These are phyloP conservation scores for Ophiostoma sp. DNA, from an alignment of 2,329 filamentous ascomycete species.

Conservation along the genomic window DNA sequence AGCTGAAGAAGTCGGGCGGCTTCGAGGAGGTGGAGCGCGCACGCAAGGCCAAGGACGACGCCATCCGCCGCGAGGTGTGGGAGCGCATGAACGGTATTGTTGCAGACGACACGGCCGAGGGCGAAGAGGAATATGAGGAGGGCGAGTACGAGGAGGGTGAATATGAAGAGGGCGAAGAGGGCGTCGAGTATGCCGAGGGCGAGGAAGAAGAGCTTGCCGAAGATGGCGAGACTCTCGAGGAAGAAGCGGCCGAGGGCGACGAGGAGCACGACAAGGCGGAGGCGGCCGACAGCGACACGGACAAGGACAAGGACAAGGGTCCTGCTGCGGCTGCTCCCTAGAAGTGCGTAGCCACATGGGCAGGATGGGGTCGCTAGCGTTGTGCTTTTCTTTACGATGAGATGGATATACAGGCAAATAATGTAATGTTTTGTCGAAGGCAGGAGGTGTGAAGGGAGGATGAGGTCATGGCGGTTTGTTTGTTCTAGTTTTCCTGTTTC, in stretches of 20 bases:
- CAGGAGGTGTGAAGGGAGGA: background rate
- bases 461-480: background rate
- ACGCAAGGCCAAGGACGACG: constrained; percentile 79
- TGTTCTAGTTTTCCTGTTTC: background rate
- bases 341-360: background rate
- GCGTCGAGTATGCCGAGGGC: constrained; percentile 25
- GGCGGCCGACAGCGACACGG: background rate
- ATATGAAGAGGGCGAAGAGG: background rate
- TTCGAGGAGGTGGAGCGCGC: constrained; percentile 89
- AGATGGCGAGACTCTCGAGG: background rate
- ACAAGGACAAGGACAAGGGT: background rate
- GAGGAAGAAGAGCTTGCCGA: constrained; percentile 9
- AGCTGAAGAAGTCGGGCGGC: constrained; percentile 91
- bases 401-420: background rate
- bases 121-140: constrained; percentile 9
- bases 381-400: background rate
- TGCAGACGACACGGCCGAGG: constrained; percentile 13
- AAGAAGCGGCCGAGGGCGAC: background rate
- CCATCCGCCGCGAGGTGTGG: constrained; percentile 74
- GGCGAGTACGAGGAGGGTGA: constrained; percentile 14
- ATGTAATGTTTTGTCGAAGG: background rate
- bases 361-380: background rate
- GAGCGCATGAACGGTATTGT: constrained; percentile 57
- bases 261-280: background rate
- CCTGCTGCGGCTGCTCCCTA: background rate